These are phyloP conservation scores for Paramyrothecium roridum DNA, from an alignment of 2,329 filamentous ascomycete species.

Conservation along the genomic window DNA sequence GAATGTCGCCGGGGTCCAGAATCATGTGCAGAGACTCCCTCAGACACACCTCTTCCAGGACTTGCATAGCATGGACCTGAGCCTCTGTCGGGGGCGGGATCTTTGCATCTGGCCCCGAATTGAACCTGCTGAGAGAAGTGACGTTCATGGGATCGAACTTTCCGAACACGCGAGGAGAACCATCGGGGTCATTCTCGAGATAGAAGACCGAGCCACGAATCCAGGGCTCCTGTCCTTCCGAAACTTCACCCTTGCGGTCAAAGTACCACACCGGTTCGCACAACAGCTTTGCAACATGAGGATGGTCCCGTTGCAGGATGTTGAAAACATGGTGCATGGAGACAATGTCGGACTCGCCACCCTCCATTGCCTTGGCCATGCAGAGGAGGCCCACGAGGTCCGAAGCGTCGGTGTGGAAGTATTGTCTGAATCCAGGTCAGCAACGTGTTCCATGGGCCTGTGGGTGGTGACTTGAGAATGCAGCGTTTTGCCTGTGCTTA, in stretches of 20 bases:
- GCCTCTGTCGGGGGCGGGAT: slow-evolving; percentile 30
- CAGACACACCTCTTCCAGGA: slow-evolving; percentile 68
- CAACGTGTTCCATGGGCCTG: slow-evolving; percentile 44
- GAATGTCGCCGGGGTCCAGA: slow-evolving; percentile 80
- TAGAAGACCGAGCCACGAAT: slow-evolving; percentile 73
- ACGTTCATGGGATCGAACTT: slow-evolving; percentile 91
- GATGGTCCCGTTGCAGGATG: slow-evolving; percentile 69
- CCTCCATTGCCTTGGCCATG: slow-evolving; percentile 71
- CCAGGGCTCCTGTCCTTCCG: slow-evolving; percentile 69
- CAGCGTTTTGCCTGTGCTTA: neutral
- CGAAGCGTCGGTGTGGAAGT: slow-evolving; percentile 68
- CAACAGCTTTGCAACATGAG: slow-evolving; percentile 73
- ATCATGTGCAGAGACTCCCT: slow-evolving; percentile 75
- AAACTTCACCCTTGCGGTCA: slow-evolving; percentile 83
- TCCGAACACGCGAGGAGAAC: slow-evolving; percentile 45
- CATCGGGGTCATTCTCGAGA: slow-evolving; percentile 57
- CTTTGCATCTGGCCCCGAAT: slow-evolving; percentile 4
- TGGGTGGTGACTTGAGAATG: no score
- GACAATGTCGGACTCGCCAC: slow-evolving; percentile 79
- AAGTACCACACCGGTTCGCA: slow-evolving; percentile 86
- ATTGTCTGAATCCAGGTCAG: slow-evolving; percentile 14
- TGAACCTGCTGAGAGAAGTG: slow-evolving; percentile 11
- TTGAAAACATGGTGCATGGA: slow-evolving; percentile 81
- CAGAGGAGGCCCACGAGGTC: slow-evolving; percentile 84
- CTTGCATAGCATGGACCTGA: slow-evolving; percentile 62